phyloP scores from a whole-genome alignment of 2,329 filamentous ascomycete species.

The Lachnellula occidentalis region DNA sequence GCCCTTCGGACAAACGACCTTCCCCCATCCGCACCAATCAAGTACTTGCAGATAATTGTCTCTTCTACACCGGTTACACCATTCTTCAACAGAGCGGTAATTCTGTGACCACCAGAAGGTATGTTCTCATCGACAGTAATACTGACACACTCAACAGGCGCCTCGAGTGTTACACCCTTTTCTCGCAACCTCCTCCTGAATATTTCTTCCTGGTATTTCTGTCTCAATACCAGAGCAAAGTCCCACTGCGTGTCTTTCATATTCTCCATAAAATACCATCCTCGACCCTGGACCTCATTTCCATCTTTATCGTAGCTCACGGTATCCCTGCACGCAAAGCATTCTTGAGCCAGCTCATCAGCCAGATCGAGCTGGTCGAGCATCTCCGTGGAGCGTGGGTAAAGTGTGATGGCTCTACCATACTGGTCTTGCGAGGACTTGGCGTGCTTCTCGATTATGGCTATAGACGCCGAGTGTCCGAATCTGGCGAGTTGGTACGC shows the following conservation, averaged over 20 bases:
- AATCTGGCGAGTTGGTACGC: conserved; percentile 42
- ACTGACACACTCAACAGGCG: conserved; percentile 15
- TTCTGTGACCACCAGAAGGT: conserved; percentile 18
- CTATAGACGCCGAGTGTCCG: conserved; percentile 33
- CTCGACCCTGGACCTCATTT: conserved; percentile 39
- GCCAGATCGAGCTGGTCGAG: conserved; percentile 46
- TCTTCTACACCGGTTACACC: conserved; percentile 26
- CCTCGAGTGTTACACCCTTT: conserved; percentile 18
- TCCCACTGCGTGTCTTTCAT: conserved; percentile 47
- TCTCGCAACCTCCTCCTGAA: conserved; percentile 38
- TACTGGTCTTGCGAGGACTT: conserved; percentile 46
- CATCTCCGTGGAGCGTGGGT: conserved; percentile 45
- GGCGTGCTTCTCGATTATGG: conserved; percentile 44
- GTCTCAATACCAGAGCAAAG: conserved; percentile 48
- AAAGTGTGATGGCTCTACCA: conserved; percentile 50
- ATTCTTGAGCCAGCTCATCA: conserved; percentile 45
- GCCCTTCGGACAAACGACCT: conserved; percentile 42
- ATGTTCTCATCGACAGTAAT: conserved; percentile 17
- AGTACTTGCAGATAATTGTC: conserved; percentile 38
- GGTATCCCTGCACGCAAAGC: conserved; percentile 46
- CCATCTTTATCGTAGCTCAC: conserved; percentile 43
- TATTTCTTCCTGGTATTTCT: conserved; percentile 51
- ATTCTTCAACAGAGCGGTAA: conserved; percentile 17
- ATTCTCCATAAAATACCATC: conserved; percentile 48
- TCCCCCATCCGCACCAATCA: conserved; percentile 48